Evolutionary conservation across 208 protist species (phyloP).

Genomic region (Angomonas deanei): DNA sequence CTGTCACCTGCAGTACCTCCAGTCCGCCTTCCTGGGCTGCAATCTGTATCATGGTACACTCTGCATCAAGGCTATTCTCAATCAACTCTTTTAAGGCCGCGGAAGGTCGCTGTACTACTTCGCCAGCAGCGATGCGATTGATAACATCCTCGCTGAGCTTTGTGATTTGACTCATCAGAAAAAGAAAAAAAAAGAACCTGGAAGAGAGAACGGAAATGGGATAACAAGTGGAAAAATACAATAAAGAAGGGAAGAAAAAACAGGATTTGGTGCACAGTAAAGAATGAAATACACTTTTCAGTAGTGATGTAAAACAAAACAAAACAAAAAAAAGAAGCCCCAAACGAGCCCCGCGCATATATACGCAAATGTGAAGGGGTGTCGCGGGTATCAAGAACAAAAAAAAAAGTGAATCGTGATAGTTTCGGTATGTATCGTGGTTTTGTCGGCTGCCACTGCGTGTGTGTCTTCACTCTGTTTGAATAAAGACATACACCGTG

Average conservation of each 20-base stretch:
- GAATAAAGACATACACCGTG: no score
- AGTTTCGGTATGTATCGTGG: no score
- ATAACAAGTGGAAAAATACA: constrained; percentile 4
- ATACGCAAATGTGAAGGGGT: no score
- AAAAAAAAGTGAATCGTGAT: no score
- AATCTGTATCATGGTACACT: constrained; percentile 86
- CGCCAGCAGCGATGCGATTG: constrained; percentile 97
- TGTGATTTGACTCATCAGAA: constrained; percentile 66
- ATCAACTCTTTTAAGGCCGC: constrained; percentile 98
- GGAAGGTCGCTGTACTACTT: constrained; percentile 96
- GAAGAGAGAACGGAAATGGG: constrained; percentile 1
- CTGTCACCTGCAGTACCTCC: constrained; percentile 95
- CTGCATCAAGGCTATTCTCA: constrained; percentile 97
- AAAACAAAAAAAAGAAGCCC: no score
- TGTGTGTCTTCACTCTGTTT: no score
- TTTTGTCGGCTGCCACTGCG: no score
- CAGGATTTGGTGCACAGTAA: background rate
- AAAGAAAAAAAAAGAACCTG: constrained; percentile 3
- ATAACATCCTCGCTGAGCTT: constrained; percentile 91
- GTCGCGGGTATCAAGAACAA: no score
- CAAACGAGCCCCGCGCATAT: no score
- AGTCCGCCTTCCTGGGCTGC: constrained; percentile 91
- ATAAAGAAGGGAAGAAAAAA: constrained; percentile 12
- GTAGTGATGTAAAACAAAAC: no score
- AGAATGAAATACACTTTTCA: no score